phyloP scores from a whole-genome alignment of 1,284 basidiomycete genomes.

The Porogramme epimiltina region DNA sequence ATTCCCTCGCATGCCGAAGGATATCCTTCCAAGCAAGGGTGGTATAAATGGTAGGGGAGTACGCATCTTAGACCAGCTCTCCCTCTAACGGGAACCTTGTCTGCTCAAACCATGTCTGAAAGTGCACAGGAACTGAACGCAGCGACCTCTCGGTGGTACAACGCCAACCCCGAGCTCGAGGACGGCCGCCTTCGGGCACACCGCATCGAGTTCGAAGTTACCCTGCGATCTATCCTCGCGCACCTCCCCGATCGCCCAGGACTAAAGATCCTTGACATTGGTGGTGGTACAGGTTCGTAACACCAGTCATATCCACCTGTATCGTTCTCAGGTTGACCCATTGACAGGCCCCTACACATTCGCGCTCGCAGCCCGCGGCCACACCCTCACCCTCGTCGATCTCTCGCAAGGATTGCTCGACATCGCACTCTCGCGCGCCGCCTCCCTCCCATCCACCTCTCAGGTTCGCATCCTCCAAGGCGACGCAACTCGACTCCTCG shows the following conservation, averaged over 20 bases:
- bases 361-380: conserved; percentile 16
- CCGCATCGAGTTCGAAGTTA: conserved; percentile 20
- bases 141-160: conserved; percentile 13
- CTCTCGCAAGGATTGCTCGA: conserved; percentile 15
- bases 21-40: too few relatives aligned
- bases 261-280: conserved; percentile 18
- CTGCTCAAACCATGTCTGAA: conserved; percentile 1
- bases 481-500: conserved; percentile 14
- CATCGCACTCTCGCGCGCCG: conserved; percentile 11
- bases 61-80: too few relatives aligned
- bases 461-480: conserved; percentile 17
- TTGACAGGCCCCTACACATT: conserved; percentile 19
- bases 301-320: background rate
- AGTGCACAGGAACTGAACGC: conserved; percentile 7
- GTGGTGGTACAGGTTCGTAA: conserved; percentile 19
- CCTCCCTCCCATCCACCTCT: background rate
- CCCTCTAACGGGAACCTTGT: too few relatives aligned
- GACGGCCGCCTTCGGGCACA: conserved; percentile 16
- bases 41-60: too few relatives aligned
- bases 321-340: background rate
- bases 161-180: conserved; percentile 11
- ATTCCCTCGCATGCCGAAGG: background rate
- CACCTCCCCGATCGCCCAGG: conserved; percentile 8
- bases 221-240: conserved; percentile 15
- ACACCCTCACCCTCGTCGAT: conserved; percentile 20